phyloP scores from a whole-genome alignment of 1,284 basidiomycete species.

The Apiotrichum gracile region DNA sequence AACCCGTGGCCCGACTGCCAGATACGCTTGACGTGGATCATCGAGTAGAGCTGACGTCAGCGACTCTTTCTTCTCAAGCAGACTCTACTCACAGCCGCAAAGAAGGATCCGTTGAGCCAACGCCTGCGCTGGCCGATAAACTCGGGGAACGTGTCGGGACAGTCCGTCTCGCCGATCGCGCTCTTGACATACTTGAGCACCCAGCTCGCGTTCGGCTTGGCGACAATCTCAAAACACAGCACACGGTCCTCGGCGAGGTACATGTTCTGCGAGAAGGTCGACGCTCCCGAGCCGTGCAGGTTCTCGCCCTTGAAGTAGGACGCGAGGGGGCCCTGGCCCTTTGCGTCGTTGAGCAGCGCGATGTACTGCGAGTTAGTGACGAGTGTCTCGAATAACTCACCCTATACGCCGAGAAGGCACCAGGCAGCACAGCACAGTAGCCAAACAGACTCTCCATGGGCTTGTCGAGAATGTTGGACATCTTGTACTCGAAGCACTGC shows the following conservation, averaged over 20 bases:
- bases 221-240: slow-evolving; percentile 92
- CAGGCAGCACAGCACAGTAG: slow-evolving; percentile 72
- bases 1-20: slow-evolving; percentile 76
- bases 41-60: slow-evolving; percentile 36
- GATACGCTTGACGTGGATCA: slow-evolving; percentile 71
- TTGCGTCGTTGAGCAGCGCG: slow-evolving; percentile 68
- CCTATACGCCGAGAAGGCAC: slow-evolving; percentile 85
- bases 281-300: slow-evolving; percentile 80
- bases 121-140: slow-evolving; percentile 72
- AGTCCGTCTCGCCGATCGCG: slow-evolving; percentile 93
- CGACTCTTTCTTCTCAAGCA: not conserved
- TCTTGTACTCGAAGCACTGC: slow-evolving; percentile 90
- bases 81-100: slow-evolving; percentile 58
- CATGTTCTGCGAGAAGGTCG: slow-evolving; percentile 80
- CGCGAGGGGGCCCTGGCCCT: slow-evolving; percentile 79
- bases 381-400: slow-evolving; percentile 19
- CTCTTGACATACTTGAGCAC: slow-evolving; percentile 93
- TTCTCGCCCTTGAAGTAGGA: slow-evolving; percentile 98
- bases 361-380: slow-evolving; percentile 28
- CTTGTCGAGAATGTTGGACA: slow-evolving; percentile 86
- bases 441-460: slow-evolving; percentile 89
- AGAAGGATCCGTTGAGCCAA: slow-evolving; percentile 74
- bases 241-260: slow-evolving; percentile 63
- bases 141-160: slow-evolving; percentile 87
- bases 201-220: slow-evolving; percentile 85